Evolutionary conservation across 257 asterid genomes (phyloP).

Genomic region (Rauvolfia tetraphylla): DNA sequence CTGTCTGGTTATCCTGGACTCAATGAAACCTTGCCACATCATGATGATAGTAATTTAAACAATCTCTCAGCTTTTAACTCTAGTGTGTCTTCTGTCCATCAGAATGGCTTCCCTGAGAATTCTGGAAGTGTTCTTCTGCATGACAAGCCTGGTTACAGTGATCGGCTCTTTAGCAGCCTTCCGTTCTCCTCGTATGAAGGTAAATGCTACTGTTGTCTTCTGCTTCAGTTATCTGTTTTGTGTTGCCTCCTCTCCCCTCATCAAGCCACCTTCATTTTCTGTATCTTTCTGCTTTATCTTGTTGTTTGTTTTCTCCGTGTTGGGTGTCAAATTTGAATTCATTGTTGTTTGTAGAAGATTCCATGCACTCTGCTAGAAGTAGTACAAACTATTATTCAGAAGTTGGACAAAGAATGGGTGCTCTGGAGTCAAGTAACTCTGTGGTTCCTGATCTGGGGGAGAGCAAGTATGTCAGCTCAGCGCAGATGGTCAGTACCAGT

Average conservation of each 20-base stretch:
- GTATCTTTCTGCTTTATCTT: neutral
- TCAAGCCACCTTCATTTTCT: neutral
- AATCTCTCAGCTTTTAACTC: slow-evolving; percentile 37
- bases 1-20: slow-evolving; percentile 32
- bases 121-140: slow-evolving; percentile 32
- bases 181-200: slow-evolving; percentile 51
- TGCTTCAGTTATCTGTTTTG: slow-evolving; percentile 14
- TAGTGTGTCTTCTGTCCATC: slow-evolving; percentile 31
- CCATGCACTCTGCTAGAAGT: slow-evolving; percentile 34
- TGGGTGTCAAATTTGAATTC: neutral
- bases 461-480: slow-evolving; percentile 35
- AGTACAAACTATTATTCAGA: slow-evolving; percentile 31
- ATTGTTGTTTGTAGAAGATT: slow-evolving; percentile 28
- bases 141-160: slow-evolving; percentile 36
- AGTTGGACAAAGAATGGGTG: slow-evolving; percentile 31
- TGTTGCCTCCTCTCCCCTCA: neutral
- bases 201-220: slow-evolving; percentile 24
- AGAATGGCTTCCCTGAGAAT: slow-evolving; percentile 36
- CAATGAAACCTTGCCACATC: slow-evolving; percentile 28
- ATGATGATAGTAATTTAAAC: slow-evolving; percentile 27
- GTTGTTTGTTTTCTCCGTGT: neutral
- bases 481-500: slow-evolving; percentile 32
- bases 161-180: slow-evolving; percentile 30
- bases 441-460: slow-evolving; percentile 41
- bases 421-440: slow-evolving; percentile 22